phyloP scores from a whole-genome alignment of 2,329 filamentous ascomycete species.

The Macroventuria anomochaeta region DNA sequence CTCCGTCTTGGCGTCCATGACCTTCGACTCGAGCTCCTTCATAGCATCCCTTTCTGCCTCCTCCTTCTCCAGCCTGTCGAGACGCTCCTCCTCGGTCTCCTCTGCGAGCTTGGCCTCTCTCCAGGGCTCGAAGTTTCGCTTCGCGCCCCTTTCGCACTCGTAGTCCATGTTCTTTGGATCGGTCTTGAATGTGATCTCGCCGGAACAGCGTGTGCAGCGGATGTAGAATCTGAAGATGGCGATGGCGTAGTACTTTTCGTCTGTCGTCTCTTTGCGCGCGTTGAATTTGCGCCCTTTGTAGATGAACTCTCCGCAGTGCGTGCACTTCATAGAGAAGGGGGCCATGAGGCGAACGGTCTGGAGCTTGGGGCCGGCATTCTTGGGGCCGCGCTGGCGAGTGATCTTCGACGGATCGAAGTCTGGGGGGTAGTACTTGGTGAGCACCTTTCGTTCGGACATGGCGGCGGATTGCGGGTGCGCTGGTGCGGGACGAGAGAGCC shows the following conservation, averaged over 20 bases:
- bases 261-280: conserved; percentile 87
- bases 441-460: conserved; percentile 89
- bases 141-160: conserved; percentile 78
- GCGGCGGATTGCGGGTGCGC: conserved; percentile 41
- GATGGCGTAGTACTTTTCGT: conserved; percentile 88
- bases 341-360: conserved; percentile 92
- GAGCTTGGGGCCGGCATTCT: conserved; percentile 76
- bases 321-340: conserved; percentile 82
- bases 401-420: conserved; percentile 91
- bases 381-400: conserved; percentile 70
- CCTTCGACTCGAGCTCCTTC: conserved; percentile 94
- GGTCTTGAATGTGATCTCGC: conserved; percentile 90
- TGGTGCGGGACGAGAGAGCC: neutral
- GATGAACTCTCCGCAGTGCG: conserved; percentile 76
- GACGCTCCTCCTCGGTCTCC: conserved; percentile 85
- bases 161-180: conserved; percentile 97
- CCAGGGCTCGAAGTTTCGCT: conserved; percentile 95
- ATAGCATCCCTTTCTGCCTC: conserved; percentile 87
- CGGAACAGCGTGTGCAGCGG: conserved; percentile 82
- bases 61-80: conserved; percentile 83
- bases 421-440: conserved; percentile 70
- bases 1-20: conserved; percentile 87
- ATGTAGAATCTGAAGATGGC: conserved; percentile 88
- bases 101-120: conserved; percentile 68
- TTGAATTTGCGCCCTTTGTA: conserved; percentile 97